phyloP scores from a whole-genome alignment of 2,329 filamentous ascomycete genomes.

The Penicillium decumbens region DNA sequence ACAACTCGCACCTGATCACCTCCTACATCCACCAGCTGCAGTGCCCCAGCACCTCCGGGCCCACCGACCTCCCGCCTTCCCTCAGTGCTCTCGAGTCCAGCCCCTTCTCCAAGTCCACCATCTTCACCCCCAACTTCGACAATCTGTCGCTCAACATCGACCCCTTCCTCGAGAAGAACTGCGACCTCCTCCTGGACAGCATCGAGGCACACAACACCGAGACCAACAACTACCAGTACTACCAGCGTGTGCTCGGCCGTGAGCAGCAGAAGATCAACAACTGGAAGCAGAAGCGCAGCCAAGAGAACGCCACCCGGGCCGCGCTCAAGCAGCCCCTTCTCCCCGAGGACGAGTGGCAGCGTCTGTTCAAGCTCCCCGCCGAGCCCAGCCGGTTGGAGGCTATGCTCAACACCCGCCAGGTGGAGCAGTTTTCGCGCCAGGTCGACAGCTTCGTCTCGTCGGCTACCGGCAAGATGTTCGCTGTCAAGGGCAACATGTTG shows the following conservation, averaged over 20 bases:
- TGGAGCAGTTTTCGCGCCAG: constrained; percentile 96
- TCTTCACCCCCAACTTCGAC: constrained; percentile 83
- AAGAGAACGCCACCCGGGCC: constrained; percentile 80
- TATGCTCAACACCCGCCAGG: constrained; percentile 90
- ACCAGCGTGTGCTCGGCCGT: constrained; percentile 85
- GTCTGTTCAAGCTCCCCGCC: constrained; percentile 93
- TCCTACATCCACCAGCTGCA: constrained; percentile 92
- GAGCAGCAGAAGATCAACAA: constrained; percentile 95
- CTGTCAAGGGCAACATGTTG: constrained; percentile 68
- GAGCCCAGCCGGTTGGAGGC: constrained; percentile 90
- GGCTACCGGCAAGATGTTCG: constrained; percentile 96
- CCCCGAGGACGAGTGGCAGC: constrained; percentile 97
- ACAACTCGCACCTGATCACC: constrained; percentile 96
- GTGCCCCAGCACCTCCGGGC: constrained; percentile 57
- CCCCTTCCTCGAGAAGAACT: constrained; percentile 96
- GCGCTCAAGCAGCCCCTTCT: constrained; percentile 83
- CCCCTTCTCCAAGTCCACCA: constrained; percentile 53
- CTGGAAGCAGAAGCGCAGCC: constrained; percentile 95
- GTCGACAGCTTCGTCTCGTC: constrained; percentile 92
- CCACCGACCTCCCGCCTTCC: constrained; percentile 71
- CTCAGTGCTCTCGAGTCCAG: constrained; percentile 71
- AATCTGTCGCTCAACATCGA: constrained; percentile 89
- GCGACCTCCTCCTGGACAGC: constrained; percentile 89
- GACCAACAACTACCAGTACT: constrained; percentile 98
- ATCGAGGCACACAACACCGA: constrained; percentile 98